These are phyloP conservation scores for Phaeomoniella chlamydospora DNA, from an alignment of 2,329 filamentous ascomycete species.

Conservation along the genomic window DNA sequence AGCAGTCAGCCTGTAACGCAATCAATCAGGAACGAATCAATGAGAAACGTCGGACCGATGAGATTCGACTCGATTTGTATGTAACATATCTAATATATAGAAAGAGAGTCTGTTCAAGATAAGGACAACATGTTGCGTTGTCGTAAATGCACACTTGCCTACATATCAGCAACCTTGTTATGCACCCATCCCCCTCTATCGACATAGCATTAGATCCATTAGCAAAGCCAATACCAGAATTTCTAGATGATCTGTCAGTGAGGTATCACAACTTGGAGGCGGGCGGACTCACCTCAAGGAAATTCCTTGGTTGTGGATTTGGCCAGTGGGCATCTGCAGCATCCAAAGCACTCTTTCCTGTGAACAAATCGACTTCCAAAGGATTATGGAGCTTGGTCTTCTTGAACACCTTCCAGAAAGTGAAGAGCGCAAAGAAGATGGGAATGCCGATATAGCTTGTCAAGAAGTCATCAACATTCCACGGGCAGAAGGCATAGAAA, in stretches of 20 bases:
- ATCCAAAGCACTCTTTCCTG: slow-evolving; percentile 14
- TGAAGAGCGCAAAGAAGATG: slow-evolving; percentile 24
- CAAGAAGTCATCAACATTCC: slow-evolving; percentile 27
- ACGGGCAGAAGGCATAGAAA: slow-evolving; percentile 14
- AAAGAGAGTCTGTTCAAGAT: too few species aligned
- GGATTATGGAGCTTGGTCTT: slow-evolving; percentile 8
- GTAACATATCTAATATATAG: too few species aligned
- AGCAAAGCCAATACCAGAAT: slow-evolving; percentile 1
- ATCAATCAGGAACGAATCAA: too few species aligned
- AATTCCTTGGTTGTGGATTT: slow-evolving; percentile 3
- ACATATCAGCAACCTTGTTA: too few species aligned
- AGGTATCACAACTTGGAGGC: too few species aligned
- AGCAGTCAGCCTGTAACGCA: too few species aligned
- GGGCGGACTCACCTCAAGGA: slow-evolving; percentile 4
- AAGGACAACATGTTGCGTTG: too few species aligned
- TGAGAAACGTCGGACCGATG: too few species aligned
- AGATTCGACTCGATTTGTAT: too few species aligned
- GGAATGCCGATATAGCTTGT: slow-evolving; percentile 29
- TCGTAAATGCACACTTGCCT: too few species aligned
- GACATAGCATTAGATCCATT: background rate
- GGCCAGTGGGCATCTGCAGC: slow-evolving; percentile 5
- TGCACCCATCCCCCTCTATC: background rate
- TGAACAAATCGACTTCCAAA: slow-evolving; percentile 11
- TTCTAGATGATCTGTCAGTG: background rate
- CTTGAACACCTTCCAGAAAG: slow-evolving; percentile 14